Evolutionary conservation across 257 asterid species (phyloP), one percentile per base, ranked within the genome.

Genomic region (Solanum megistacrolobum): DNA sequence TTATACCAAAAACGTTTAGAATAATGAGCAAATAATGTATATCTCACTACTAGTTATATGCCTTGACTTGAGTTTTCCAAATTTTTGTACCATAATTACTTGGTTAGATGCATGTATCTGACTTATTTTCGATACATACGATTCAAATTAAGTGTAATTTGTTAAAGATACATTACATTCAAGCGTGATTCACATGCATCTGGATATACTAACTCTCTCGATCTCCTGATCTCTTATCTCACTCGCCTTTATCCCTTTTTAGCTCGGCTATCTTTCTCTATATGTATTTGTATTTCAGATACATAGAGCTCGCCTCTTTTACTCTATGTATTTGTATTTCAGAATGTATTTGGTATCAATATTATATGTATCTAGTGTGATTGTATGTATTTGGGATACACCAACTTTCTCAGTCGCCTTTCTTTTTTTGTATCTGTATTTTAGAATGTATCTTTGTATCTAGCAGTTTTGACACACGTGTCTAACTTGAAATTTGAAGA

Each of bases 161-260:
- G 25, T 20, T 58, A 0, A 6, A 58, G 25, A 20, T 3, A 21
- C 10, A 58, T 21, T 0, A 23, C 5, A 21, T 0, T 8, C 12
- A 58, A 58, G 12, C 0, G 1, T 21, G 27, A 58, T 21, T 21
- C 25, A 3, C 12, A 16, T 16, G 0, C 4, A 52, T 52, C 1
- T 52, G 4, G 62, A 52, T 16, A 58, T 21, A 20, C 4, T 8
- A 58, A 8, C 66, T 58, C 27, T 58, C 25, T 3, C n/a, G n/a
- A 20, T 55, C 5, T 0, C 11, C 2, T 55, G 55, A 46, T 46
- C 23, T 55, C n/a, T 55, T 55, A 13, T 46, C 55, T 46, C 55
- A 43, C 7, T 46, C 18, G 20, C 20, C 55, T 46, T 0, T 46
- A 41, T 4, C 55, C 20, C 0, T 46, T 12, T 46, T 0, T 12